Conservation (phyloP, 768 basidiomycete species). For the Pisolithus microcarpus region DNA sequence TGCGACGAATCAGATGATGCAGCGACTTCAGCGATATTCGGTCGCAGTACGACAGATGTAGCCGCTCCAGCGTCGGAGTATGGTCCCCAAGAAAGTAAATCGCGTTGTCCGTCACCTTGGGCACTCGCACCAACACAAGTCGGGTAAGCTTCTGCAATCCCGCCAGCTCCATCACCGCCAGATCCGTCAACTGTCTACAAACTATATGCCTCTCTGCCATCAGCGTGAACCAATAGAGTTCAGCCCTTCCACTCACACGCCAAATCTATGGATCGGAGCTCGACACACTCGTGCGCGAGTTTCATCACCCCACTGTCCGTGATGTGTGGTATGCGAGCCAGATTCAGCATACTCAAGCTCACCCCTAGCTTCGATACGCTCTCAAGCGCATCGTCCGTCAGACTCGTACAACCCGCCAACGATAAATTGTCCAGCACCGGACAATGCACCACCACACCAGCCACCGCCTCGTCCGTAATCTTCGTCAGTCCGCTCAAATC, state of each 20-base stretch:
- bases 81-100: constrained; percentile 74
- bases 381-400: constrained; percentile 67
- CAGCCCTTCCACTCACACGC: constrained; percentile 53
- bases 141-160: constrained; percentile 61
- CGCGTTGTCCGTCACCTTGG: constrained; percentile 78
- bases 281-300: constrained; percentile 61
- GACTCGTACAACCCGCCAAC: constrained; percentile 65
- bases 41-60: constrained; percentile 85
- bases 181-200: constrained; percentile 78
- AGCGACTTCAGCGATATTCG: constrained; percentile 70
- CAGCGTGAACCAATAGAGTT: constrained; percentile 12
- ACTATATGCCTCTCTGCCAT: constrained; percentile 34
- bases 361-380: constrained; percentile 66
- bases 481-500: constrained; percentile 68
- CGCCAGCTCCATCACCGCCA: constrained; percentile 76
- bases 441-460: constrained; percentile 68
- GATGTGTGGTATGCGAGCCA: constrained; percentile 73
- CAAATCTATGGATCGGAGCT: constrained; percentile 77
- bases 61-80: constrained; percentile 58
- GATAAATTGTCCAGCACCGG: constrained; percentile 70
- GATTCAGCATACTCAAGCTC: constrained; percentile 69
- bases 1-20: constrained; percentile 56
- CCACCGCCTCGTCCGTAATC: constrained; percentile 69
- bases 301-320: constrained; percentile 70
- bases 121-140: constrained; percentile 73